These are phyloP conservation scores for Thalassiosira gravida DNA, from an alignment of 352 stramenopile genomes.

Conservation along the genomic window DNA sequence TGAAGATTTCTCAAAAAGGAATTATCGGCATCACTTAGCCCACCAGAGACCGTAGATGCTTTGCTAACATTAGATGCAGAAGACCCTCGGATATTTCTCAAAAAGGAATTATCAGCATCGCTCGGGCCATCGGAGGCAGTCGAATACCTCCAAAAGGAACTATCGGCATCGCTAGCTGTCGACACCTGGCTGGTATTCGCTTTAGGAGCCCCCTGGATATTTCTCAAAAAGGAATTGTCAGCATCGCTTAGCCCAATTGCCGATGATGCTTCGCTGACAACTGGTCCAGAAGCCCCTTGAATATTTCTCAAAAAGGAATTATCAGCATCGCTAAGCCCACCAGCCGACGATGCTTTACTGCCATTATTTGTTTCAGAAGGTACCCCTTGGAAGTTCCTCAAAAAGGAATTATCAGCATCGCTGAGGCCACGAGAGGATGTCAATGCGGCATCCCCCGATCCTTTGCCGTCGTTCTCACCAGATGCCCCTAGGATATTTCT, in stretches of 20 bases:
- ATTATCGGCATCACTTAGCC: conserved; percentile 11
- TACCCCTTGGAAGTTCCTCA: conserved; percentile 21
- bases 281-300: background rate
- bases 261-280: background rate
- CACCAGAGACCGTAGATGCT: background rate
- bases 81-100: conserved; percentile 19
- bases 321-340: conserved; percentile 5
- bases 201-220: conserved; percentile 9
- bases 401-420: conserved; percentile 26
- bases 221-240: conserved; percentile 27
- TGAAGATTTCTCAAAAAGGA: conserved; percentile 25
- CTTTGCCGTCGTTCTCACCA: background rate
- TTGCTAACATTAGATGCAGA: background rate
- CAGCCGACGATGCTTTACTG: background rate
- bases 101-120: conserved; percentile 26
- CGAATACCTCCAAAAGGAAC: conserved; percentile 19
- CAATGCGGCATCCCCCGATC: background rate
- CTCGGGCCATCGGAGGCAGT: background rate
- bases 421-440: background rate
- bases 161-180: conserved; percentile 3
- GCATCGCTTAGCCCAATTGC: background rate
- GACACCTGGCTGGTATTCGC: background rate
- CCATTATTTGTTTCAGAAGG: background rate
- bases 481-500: conserved; percentile 12
- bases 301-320: conserved; percentile 26